Base-by-base conservation (phyloP, 305 asterid genomes). In the Ruellia speciosa region DNA sequence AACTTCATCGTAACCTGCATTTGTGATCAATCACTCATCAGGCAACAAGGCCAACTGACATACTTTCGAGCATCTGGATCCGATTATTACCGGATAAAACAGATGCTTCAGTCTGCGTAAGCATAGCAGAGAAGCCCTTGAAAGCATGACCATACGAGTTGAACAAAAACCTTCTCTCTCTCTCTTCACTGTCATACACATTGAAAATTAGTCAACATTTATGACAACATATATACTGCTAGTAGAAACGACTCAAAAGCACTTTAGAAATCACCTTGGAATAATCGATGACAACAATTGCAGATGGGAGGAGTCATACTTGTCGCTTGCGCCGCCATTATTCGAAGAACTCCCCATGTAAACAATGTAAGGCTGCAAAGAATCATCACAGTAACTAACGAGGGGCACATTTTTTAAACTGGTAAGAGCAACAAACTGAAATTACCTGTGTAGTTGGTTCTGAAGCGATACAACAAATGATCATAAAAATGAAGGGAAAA, bases 111-210 rank as follows among this genome's bases (percentile, higher is more conserved):
- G 65, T 63, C 69, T 79, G 74, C 16, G 88, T 82, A 34, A 85
- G 83, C 79, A 80, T 62, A 54, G 86, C 86, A 51, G 88, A 81
- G 66, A 85, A 85, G 33, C 95, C 95, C 69, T 68, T 82, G 54
- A 77, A 77, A 56, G 86, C 81, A 76, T 82, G 86, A 41, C 71
- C 52, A 52, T 68, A 85, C n/a, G 86, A 80, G 51, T 74, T 74
- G 47, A 69, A 16, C 63, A 81, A 31, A 41, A 59, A 15, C 7
- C 15, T 69, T 55, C 79, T 77, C 39, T 71, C 83, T 20, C 71
- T 70, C 72, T 79, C 83, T 57, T 55, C 83, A 47, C 88, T 85
- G 77, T 67, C 20, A 47, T n/a, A n/a, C 47, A 4, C 31, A 24
- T 24, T 24, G 3, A 24, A 24, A 24, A 24, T 24, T 24, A 24